Evolutionary conservation across 2,329 filamentous ascomycete genomes (phyloP).

Genomic region (Pseudonectria buxi): DNA sequence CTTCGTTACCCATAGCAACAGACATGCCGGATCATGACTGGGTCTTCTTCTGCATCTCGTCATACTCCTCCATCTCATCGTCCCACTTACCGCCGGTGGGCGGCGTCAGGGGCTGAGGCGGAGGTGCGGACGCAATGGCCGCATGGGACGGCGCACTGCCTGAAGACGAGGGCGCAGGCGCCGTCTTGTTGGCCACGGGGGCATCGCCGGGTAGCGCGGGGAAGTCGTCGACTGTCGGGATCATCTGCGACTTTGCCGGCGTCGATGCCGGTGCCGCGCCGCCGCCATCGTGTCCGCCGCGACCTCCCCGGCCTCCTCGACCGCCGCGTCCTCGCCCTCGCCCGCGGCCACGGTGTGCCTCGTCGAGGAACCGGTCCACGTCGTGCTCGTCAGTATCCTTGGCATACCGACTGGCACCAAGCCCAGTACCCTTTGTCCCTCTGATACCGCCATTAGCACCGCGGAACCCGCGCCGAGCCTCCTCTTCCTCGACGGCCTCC

Average conservation of each 20-base stretch:
- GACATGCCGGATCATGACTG: constrained; percentile 11
- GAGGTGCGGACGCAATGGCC: constrained; percentile 19
- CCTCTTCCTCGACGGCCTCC: constrained; percentile 35
- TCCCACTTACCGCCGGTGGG: constrained; percentile 43
- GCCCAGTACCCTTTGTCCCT: constrained; percentile 30
- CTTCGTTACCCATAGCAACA: not conserved
- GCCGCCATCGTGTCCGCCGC: constrained; percentile 19
- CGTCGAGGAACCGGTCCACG: constrained; percentile 32
- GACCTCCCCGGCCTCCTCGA: constrained; percentile 28
- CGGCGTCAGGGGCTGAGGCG: constrained; percentile 22
- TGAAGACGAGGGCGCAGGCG: constrained; percentile 8
- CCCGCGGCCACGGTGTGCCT: constrained; percentile 25
- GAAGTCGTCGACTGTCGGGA: constrained; percentile 29
- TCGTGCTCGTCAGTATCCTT: constrained; percentile 27
- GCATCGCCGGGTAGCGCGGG: constrained; percentile 27
- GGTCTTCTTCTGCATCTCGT: constrained; percentile 28
- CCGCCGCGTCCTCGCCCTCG: constrained; percentile 27
- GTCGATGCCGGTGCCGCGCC: constrained; percentile 11
- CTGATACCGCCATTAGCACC: constrained; percentile 35
- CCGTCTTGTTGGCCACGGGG: constrained; percentile 12
- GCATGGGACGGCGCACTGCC: constrained; percentile 23
- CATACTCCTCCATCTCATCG: constrained; percentile 50
- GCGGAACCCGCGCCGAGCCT: constrained; percentile 34
- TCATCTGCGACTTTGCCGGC: constrained; percentile 11
- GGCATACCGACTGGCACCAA: constrained; percentile 38